These are phyloP conservation scores for Trichocomaceae sp. DNA, from an alignment of 2,329 filamentous ascomycete species.

Conservation along the genomic window DNA sequence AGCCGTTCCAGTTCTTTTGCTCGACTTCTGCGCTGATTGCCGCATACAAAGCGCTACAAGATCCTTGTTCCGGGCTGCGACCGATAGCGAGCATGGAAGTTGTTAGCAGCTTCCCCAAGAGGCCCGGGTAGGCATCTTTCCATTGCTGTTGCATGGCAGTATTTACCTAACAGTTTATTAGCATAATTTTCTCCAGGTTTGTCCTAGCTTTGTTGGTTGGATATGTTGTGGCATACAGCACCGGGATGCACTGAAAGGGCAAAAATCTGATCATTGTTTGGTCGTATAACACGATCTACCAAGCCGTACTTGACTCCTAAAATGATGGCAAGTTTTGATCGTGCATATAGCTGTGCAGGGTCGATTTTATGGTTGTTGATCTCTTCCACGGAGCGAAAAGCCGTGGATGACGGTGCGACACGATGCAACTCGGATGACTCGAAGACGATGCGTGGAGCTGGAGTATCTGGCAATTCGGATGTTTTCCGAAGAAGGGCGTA, in stretches of 20 bases:
- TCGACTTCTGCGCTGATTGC: slow-evolving; percentile 38
- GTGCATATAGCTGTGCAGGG: slow-evolving; percentile 33
- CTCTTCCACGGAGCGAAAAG: slow-evolving; percentile 38
- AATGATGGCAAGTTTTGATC: slow-evolving; percentile 41
- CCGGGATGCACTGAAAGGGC: slow-evolving; percentile 40
- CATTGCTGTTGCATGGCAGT: slow-evolving; percentile 43
- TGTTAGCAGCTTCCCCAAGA: slow-evolving; percentile 35
- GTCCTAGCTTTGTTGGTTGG: no score
- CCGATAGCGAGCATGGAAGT: slow-evolving; percentile 31
- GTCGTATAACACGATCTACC: slow-evolving; percentile 36
- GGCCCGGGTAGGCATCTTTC: slow-evolving; percentile 41
- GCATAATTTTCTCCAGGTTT: no score
- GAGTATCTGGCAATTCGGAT: slow-evolving; percentile 24
- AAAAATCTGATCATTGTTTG: slow-evolving; percentile 37
- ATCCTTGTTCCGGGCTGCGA: slow-evolving; percentile 37
- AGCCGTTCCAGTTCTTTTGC: slow-evolving; percentile 39
- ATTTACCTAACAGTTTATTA: slow-evolving; percentile 23
- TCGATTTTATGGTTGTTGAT: slow-evolving; percentile 36
- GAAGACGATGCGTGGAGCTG: slow-evolving; percentile 37
- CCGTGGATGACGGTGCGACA: slow-evolving; percentile 29
- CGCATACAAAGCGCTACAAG: slow-evolving; percentile 40
- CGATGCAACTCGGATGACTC: slow-evolving; percentile 40
- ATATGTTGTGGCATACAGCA: slow-evolving; percentile 9
- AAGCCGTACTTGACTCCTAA: slow-evolving; percentile 40
- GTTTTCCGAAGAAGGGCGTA: slow-evolving; percentile 41